phyloP scores from a whole-genome alignment of 2,329 filamentous ascomycete species.

The Clarireedia homoeocarpa region DNA sequence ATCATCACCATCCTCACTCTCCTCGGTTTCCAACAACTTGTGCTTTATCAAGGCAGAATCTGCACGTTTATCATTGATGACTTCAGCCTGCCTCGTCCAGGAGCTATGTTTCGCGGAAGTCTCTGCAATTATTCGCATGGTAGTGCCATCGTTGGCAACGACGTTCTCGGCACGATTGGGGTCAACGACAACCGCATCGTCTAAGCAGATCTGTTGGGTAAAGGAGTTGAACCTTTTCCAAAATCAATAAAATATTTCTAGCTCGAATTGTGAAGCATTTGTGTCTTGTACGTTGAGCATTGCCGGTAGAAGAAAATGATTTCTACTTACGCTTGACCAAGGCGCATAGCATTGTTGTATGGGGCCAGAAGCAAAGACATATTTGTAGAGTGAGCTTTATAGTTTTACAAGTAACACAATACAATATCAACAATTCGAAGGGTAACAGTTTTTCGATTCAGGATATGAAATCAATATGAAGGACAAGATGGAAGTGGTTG shows the following conservation, averaged over 20 bases:
- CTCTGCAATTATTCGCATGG: not conserved
- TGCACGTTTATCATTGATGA: not conserved
- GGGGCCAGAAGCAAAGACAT: not conserved
- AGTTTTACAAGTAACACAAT: not conserved
- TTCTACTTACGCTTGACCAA: not conserved
- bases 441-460: too few species aligned
- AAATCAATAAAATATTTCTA: not conserved
- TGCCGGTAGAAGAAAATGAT: not conserved
- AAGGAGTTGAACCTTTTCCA: not conserved
- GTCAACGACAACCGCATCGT: not conserved
- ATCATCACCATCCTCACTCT: not conserved
- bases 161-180: not conserved
- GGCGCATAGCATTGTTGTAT: not conserved
- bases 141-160: not conserved
- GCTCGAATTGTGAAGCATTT: not conserved
- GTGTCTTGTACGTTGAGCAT: not conserved
- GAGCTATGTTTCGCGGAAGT: not conserved
- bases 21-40: not conserved
- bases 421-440: too few species aligned
- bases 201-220: not conserved
- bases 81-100: not conserved
- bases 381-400: not conserved
- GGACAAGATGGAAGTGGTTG: too few species aligned
- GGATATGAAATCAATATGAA: too few species aligned
- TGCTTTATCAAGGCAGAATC: not conserved